Evolutionary conservation across 2,329 filamentous ascomycete genomes (phyloP).

Genomic region (Sporothrix pallida): DNA sequence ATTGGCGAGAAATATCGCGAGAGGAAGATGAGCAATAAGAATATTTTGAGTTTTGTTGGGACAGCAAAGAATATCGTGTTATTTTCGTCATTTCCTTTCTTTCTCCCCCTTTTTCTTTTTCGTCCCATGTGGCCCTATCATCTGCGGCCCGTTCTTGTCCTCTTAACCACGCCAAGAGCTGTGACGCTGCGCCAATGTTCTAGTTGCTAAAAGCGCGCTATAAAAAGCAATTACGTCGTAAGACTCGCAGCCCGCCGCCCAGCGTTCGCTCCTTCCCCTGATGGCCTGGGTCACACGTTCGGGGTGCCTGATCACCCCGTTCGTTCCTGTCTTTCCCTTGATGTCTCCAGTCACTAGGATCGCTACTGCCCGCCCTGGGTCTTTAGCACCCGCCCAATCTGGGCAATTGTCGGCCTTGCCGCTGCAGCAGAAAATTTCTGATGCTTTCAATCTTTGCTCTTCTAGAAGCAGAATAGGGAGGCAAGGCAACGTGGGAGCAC

Average conservation of each 20-base stretch:
- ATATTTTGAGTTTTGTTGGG: background rate
- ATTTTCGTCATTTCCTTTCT: background rate
- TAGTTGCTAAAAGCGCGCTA: background rate
- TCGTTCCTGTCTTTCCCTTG: background rate
- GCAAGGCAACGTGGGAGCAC: background rate
- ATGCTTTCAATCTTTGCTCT: background rate
- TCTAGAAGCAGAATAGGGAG: conserved; percentile 10
- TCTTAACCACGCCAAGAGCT: conserved; percentile 10
- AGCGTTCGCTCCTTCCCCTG: background rate
- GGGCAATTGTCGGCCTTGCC: conserved; percentile 28
- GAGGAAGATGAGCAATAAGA: background rate
- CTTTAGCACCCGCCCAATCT: conserved; percentile 22
- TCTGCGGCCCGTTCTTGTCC: background rate
- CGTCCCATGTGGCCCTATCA: conserved; percentile 15
- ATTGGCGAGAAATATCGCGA: background rate
- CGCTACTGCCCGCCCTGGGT: conserved; percentile 19
- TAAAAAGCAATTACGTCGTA: background rate
- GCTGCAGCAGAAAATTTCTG: conserved; percentile 31
- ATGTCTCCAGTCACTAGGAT: conserved; percentile 4
- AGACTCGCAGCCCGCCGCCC: conserved; percentile 3
- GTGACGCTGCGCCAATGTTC: conserved; percentile 5
- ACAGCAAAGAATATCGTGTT: background rate
- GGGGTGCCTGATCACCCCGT: conserved; percentile 21
- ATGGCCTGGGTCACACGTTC: conserved; percentile 18
- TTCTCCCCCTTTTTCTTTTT: background rate